phyloP scores from a whole-genome alignment of 2,329 filamentous ascomycete species.

The Dactylellina sp. region DNA sequence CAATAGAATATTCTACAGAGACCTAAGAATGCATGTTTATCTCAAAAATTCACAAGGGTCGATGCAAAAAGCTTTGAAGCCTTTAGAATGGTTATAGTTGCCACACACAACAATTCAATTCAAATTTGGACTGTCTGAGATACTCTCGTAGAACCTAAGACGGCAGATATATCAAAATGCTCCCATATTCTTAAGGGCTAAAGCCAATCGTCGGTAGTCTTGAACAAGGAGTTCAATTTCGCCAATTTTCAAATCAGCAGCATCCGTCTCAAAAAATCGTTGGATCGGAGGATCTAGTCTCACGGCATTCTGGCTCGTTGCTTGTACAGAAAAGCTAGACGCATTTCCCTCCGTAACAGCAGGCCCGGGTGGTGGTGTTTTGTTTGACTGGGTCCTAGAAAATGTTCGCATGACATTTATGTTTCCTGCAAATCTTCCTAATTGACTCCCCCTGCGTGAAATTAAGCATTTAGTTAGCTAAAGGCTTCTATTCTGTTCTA shows the following conservation, averaged over 20 bases:
- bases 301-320: neutral
- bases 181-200: conserved; percentile 30
- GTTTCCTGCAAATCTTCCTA: conserved; percentile 54
- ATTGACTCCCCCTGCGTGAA: conserved; percentile 28
- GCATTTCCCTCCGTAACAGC: neutral
- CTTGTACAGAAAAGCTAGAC: neutral
- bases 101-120: neutral
- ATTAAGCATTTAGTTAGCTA: neutral
- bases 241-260: conserved; percentile 23
- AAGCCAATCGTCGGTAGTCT: conserved; percentile 42
- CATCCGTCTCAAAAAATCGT: conserved; percentile 30
- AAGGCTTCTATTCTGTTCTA: neutral
- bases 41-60: too few relatives aligned
- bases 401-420: conserved; percentile 56
- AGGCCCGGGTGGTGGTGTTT: conserved; percentile 18
- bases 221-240: conserved; percentile 44
- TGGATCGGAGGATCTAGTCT: conserved; percentile 37
- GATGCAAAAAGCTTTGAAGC: too few relatives aligned
- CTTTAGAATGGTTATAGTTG: too few relatives aligned
- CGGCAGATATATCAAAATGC: conserved; percentile 13
- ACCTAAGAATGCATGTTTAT: too few relatives aligned
- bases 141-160: too few relatives aligned
- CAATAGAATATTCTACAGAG: too few relatives aligned
- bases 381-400: conserved; percentile 33
- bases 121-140: too few relatives aligned